Evolutionary conservation across 2,329 filamentous ascomycete genomes (phyloP), one percentile per base, ranked within the genome.

Genomic region (Sporothrix schenckii): DNA sequence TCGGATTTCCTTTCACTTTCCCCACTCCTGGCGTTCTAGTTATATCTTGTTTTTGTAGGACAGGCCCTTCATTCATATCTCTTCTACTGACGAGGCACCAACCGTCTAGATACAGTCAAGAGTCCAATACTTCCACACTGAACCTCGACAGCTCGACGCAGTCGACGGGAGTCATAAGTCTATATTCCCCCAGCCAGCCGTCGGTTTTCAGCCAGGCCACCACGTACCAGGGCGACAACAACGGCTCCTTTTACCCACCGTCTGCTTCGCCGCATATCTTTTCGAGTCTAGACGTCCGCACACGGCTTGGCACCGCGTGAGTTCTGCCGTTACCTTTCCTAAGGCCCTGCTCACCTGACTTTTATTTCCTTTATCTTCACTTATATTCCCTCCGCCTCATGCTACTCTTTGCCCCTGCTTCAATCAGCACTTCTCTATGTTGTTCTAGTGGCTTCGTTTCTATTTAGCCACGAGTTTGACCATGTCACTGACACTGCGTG

Each of bases 261-360:
- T 77, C 79, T 72, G 77, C 80, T 70, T 77, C 82, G 72, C 80
- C 80, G 68, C 76, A 75, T 74, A 76, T 85, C 74, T 85, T 84
- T 75, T 77, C 84, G 61, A 79, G 79, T 75, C 79, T 87, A 72
- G 85, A 87, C 80, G 80, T 84, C 75, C 84, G 86, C 78, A 80
- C 84, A 76, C 84, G 85, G 76, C 79, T 87, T 76, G 82, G 81
- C 76, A 84, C 85, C 75, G 86, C 81, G 86, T 88, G 84, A 75
- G 85, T 85, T 70, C 74, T 72, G 19, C 30, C 9, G 30, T 21
- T 4, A 5, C 30, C 19, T 11, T n/a, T n/a, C n/a, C 58, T 39
- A 21, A 16, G 39, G 11, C 39, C 21, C 19, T 7, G 19, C 66
- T 72, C 69, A 53, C 72, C 72, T 70, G 39, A 60, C 61, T 47